Percentiles rank a stretch among this genome's conserved stretches.
These are phyloP conservation scores for Phyllostachys edulis DNA, from an alignment of 176 grass and related monocot species.

Conservation along the genomic window DNA sequence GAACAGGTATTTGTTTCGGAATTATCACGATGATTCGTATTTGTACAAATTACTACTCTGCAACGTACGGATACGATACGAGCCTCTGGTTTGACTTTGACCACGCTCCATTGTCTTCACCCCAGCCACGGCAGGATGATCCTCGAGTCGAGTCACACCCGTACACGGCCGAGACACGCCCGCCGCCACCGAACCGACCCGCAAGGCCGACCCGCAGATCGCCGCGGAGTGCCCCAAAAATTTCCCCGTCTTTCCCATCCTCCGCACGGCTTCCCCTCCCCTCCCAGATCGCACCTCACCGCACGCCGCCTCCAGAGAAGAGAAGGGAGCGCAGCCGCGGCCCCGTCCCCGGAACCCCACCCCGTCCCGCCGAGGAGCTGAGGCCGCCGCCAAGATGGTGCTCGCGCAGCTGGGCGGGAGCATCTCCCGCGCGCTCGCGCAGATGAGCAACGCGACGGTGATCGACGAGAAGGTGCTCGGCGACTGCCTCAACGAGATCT, in stretches of 20 bases:
- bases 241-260: not conserved
- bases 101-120: too few species aligned
- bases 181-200: not conserved
- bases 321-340: not conserved
- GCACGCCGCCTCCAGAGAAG: not conserved
- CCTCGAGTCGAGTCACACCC: not conserved
- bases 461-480: conserved; percentile 75
- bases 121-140: too few species aligned
- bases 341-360: not conserved
- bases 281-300: not conserved
- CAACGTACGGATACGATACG: too few species aligned
- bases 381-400: conserved; percentile 46
- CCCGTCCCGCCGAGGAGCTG: not conserved
- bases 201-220: not conserved
- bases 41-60: too few species aligned
- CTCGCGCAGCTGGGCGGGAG: conserved; percentile 74
- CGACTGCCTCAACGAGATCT: conserved; percentile 96
- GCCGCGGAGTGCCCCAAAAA: not conserved
- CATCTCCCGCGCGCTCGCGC: conserved; percentile 73
- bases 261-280: not conserved
- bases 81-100: too few species aligned
- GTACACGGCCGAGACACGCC: not conserved
- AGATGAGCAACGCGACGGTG: conserved; percentile 83
- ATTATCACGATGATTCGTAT: too few species aligned
- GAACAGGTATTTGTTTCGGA: too few species aligned